Evolutionary conservation across 345 rosid genomes (phyloP), one percentile per base, ranked within the genome.

Genomic region (Iberis pinnata): DNA sequence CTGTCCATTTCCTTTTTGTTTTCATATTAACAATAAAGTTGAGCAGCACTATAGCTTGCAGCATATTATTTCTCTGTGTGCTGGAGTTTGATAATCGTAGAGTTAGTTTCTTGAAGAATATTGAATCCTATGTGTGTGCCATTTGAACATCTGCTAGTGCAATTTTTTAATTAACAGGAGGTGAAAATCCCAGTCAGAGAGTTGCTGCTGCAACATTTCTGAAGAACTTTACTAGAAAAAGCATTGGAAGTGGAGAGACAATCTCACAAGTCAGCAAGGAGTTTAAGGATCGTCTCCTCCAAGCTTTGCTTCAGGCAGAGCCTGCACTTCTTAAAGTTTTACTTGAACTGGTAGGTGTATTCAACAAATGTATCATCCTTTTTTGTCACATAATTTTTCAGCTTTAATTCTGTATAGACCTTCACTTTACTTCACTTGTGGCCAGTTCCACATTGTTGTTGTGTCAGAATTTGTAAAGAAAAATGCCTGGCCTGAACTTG

Each of bases 401-500:
- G 18, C 52, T 6, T 32, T 13, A 7, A 1, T 19, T 31, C 56
- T 56, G 48, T 63, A 19, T 60, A 5, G 19, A 56, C 13, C 22
- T 41, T 56, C 37, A 48, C 17, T 42, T 49, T 27, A 20, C 47
- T 65, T 25, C 12, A 2, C 49, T 38, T 52, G 44, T 69, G 65
- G 68, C 63, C 81, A 88, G 94, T 77, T 84, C 48, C 80, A 79
- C 43, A 44, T 74, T 33, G 64, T 82, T 68, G 78, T 71, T 54
- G 75, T 73, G 39, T 74, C 75, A 1, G 94, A 80, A 73, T 82
- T 80, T 65, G 80, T 77, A 56, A 76, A 78, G 81, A 75, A 74
- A 60, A 73, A 82, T 66, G 70, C 53, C 47, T 88, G 94, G 96
- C 94, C 89, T 18, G 86, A 80, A 43, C 94, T 84, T 69, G 80